Conservation (phyloP, 768 basidiomycete genomes). For the Leucosporidium creatinivorum region DNA sequence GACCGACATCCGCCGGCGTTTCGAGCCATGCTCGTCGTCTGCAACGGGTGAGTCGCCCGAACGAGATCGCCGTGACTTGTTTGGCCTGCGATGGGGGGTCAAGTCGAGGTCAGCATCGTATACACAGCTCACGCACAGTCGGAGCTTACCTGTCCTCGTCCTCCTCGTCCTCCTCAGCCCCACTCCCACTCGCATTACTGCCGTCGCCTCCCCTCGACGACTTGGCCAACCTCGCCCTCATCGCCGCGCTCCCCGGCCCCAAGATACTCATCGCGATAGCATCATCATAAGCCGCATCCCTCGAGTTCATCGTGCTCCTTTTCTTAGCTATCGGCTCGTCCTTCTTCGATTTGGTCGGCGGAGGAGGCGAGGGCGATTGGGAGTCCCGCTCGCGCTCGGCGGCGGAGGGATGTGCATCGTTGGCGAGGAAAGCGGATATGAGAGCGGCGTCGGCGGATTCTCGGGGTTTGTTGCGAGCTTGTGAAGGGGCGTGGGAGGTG, state of each 20-base stretch:
- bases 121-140: too few species aligned
- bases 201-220: slow-evolving; percentile 35
- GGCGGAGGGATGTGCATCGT: slow-evolving; percentile 17
- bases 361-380: background rate
- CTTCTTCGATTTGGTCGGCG: background rate
- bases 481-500: slow-evolving; percentile 53
- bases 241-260: slow-evolving; percentile 15
- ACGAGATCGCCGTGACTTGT: background rate
- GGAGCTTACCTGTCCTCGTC: background rate
- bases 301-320: slow-evolving; percentile 94
- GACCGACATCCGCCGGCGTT: background rate
- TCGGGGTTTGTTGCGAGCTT: slow-evolving; percentile 8
- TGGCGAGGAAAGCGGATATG: slow-evolving; percentile 18
- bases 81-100: background rate
- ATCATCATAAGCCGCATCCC: slow-evolving; percentile 84
- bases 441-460: slow-evolving; percentile 31
- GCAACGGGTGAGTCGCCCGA: background rate
- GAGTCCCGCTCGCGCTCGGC: background rate
- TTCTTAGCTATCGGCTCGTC: slow-evolving; percentile 53
- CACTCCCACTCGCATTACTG: slow-evolving; percentile 6
- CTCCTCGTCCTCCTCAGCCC: slow-evolving; percentile 10
- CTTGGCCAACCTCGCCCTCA: slow-evolving; percentile 34
- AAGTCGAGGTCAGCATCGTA: too few species aligned
- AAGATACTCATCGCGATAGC: slow-evolving; percentile 46
- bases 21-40: background rate